Conservation (phyloP, 768 basidiomycete species). For the Lactifluus hygrophoroides region DNA sequence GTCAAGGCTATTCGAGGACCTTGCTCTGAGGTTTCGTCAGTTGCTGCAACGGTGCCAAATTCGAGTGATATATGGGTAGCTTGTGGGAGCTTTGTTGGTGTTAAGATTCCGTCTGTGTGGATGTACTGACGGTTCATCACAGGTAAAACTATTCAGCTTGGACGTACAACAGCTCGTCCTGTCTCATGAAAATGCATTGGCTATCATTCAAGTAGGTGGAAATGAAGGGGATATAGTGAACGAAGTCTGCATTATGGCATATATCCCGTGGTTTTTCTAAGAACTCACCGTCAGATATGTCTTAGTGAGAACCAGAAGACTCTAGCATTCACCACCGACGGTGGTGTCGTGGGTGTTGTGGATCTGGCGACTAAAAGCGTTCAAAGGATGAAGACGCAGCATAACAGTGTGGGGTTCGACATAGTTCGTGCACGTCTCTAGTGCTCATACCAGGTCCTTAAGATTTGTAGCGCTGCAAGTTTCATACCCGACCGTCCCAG, state of each 20-base stretch:
- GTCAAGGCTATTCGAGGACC: conserved; percentile 18
- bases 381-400: conserved; percentile 51
- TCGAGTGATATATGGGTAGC: conserved; percentile 51
- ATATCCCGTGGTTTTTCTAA: conserved; percentile 19
- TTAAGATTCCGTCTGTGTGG: not conserved
- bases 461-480: conserved; percentile 65
- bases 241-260: conserved; percentile 43
- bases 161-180: conserved; percentile 46
- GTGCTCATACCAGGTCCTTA: conserved; percentile 7
- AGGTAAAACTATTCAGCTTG: conserved; percentile 38
- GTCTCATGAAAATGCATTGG: conserved; percentile 39
- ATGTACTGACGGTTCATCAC: not conserved
- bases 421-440: not conserved
- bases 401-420: conserved; percentile 46
- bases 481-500: conserved; percentile 65
- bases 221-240: conserved; percentile 54
- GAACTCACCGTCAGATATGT: conserved; percentile 48
- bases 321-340: conserved; percentile 64
- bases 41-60: conserved; percentile 36
- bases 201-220: conserved; percentile 38
- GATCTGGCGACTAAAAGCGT: conserved; percentile 44
- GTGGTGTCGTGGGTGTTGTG: conserved; percentile 57
- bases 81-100: conserved; percentile 47
- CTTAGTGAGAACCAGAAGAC: conserved; percentile 43
- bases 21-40: conserved; percentile 52